These are phyloP conservation scores for Exsudoporus floridanus DNA, from an alignment of 1,284 basidiomycete species.

Conservation along the genomic window DNA sequence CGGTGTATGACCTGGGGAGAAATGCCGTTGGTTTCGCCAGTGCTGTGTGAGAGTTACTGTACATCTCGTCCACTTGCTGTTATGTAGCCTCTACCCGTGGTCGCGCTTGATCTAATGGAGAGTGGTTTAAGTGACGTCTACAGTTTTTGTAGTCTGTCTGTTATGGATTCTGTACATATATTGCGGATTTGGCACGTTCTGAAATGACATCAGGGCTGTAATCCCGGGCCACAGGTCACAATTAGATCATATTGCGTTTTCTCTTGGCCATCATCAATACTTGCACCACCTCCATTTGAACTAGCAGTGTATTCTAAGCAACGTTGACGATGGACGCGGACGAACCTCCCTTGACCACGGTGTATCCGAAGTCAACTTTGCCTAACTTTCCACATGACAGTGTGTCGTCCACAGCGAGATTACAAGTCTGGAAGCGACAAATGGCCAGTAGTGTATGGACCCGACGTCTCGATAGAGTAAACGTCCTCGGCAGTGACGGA, in stretches of 20 bases:
- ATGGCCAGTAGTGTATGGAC: slow-evolving; percentile 26
- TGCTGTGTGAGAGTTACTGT: slow-evolving; percentile 17
- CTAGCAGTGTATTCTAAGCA: background rate
- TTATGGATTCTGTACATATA: background rate
- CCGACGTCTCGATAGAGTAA: slow-evolving; percentile 49
- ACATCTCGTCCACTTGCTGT: background rate
- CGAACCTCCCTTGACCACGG: background rate
- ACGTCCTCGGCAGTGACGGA: slow-evolving; percentile 63
- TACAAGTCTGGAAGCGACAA: slow-evolving; percentile 27
- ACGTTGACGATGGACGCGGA: slow-evolving; percentile 18
- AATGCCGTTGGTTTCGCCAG: slow-evolving; percentile 86
- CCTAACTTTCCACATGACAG: slow-evolving; percentile 5
- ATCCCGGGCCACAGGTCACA: no score
- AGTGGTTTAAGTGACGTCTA: background rate
- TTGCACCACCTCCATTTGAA: background rate
- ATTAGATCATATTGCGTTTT: no score
- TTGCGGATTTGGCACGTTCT: slow-evolving; percentile 1
- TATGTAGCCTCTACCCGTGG: slow-evolving; percentile 7
- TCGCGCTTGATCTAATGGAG: slow-evolving; percentile 17
- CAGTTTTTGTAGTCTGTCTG: background rate
- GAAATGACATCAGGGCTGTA: slow-evolving; percentile 1
- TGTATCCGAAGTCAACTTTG: slow-evolving; percentile 5
- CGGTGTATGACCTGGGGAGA: slow-evolving; percentile 87
- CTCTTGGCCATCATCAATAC: background rate
- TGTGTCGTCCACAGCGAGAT: slow-evolving; percentile 26